Base-by-base conservation (phyloP, 2,329 filamentous ascomycete genomes). In the Xylariaceae sp. region DNA sequence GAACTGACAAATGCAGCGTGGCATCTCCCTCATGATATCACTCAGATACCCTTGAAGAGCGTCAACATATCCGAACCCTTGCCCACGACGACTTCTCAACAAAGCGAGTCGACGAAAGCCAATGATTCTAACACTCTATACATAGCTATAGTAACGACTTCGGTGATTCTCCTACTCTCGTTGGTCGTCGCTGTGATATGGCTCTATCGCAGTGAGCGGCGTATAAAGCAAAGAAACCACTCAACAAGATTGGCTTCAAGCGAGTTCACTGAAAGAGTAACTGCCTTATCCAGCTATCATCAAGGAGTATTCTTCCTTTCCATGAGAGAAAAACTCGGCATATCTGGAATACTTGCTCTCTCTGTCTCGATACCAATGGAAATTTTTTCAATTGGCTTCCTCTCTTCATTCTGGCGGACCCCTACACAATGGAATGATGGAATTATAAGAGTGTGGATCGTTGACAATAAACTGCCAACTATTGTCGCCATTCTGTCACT, bases 351-450 rank as follows among this genome's bases (percentile, higher is more conserved):
- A 8, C 11, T 42, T 9, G 16, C 28, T 3, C 6, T 42, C 18
- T 34, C 17, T 33, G 19, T 42, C 16, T 30, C 40, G 4, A n/a
- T 42, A 8, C 34, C 34, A 11, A 11, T 42, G 13, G 24, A 33
- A 13, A 26, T 34, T 16, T 13, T 35, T 12, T 38, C 34, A 17
- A 15, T 42, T 26, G 30, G 40, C 18, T 28, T 42, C 15, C 35
- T 42, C 4, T 33, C 35, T 4, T 22, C 29, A 9, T 42, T 42
- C 18, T 42, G 40, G 40, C 16, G 4, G 13, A 42, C 26, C 18
- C 34, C 40, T 3, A 38, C 40, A 13, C 33, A 42, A 15, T 28
- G 34, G 15, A 18, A 24, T 11, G 38, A 29, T 15, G 36, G 19
- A 13, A 34, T 19, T 7, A 16, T 42, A 3, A 28, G 28, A 33